Percentiles rank a stretch among this genome's conserved stretches.
Conservation (phyloP, 306 rosid species). For the Sesbania bispinosa region DNA sequence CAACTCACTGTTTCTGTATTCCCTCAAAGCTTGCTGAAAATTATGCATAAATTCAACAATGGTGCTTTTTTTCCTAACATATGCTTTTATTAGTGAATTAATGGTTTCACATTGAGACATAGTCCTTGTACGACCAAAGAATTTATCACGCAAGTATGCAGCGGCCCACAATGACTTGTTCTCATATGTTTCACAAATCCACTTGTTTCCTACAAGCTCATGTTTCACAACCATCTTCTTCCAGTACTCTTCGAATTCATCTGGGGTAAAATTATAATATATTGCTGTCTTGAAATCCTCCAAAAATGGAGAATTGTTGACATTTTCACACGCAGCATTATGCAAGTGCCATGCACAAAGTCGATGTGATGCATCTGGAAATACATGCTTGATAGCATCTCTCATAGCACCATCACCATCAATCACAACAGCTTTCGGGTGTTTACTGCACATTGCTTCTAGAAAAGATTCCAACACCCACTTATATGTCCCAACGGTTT, state of each 20-base stretch:
- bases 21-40: not conserved
- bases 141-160: not conserved
- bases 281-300: no score
- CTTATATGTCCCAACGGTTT: not conserved
- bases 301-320: no score
- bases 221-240: not conserved
- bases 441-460: not conserved
- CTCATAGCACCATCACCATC: not conserved
- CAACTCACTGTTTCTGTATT: not conserved
- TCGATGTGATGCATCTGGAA: no score
- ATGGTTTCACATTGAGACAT: not conserved
- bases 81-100: no score
- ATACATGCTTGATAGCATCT: no score
- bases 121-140: not conserved
- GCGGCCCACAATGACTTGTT: not conserved
- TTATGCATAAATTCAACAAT: not conserved
- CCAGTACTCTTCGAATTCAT: not conserved
- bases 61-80: not conserved
- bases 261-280: no score
- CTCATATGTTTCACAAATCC: not conserved
- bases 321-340: no score
- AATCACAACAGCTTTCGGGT: not conserved
- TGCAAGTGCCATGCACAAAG: no score
- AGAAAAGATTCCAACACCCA: not conserved
- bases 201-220: not conserved